These are phyloP conservation scores for Penicillium angulare DNA, from an alignment of 495 filamentous ascomycete genomes.

Conservation along the genomic window DNA sequence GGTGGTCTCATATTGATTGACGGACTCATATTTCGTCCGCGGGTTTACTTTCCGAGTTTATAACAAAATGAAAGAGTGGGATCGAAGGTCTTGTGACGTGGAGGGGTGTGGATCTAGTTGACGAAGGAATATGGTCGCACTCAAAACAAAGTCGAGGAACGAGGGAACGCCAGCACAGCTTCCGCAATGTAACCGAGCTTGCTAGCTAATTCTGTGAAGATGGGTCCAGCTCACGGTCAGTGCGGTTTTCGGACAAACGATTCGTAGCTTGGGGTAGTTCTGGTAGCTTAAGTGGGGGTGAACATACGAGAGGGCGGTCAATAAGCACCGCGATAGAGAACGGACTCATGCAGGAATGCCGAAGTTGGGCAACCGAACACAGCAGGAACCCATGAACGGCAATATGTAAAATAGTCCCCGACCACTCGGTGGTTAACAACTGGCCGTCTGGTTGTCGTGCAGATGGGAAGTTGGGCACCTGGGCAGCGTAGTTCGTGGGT, in stretches of 20 bases:
- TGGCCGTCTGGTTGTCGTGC: background rate
- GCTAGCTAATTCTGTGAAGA: background rate
- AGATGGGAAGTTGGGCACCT: background rate
- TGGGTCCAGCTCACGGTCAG: slow-evolving; percentile 2
- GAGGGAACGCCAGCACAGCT: slow-evolving; percentile 3
- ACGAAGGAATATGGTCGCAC: background rate
- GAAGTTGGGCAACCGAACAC: background rate
- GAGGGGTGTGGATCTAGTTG: background rate
- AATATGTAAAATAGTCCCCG: background rate
- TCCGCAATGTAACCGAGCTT: background rate
- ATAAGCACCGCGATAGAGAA: slow-evolving; percentile 1
- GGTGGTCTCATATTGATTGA: slow-evolving; percentile 31
- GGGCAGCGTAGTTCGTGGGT: too few relatives aligned
- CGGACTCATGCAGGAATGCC: slow-evolving; percentile 6
- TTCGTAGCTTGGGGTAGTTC: background rate
- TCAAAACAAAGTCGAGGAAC: background rate
- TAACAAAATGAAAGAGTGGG: background rate
- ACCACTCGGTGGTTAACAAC: background rate
- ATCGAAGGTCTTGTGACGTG: background rate
- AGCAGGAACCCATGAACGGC: background rate
- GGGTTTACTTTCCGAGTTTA: background rate
- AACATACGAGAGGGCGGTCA: slow-evolving; percentile 16
- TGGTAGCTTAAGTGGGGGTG: background rate
- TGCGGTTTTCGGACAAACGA: background rate
- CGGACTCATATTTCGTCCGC: background rate